Evolutionary conservation across 495 filamentous ascomycete genomes (phyloP).

Genomic region (Neurospora sp.): DNA sequence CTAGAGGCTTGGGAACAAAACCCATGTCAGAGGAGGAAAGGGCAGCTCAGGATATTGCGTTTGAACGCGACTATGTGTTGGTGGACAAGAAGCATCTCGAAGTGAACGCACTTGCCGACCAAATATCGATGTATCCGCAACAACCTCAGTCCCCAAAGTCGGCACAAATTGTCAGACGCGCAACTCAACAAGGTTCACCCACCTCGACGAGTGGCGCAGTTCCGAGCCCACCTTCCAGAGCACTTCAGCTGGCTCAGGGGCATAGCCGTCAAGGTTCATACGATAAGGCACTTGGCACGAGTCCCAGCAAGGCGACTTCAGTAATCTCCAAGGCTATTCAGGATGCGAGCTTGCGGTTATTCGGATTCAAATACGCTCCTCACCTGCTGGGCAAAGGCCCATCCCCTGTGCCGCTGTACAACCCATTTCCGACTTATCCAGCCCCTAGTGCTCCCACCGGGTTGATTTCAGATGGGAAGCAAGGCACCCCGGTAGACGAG

Average conservation of each 20-base stretch:
- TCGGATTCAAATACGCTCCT: constrained; percentile 63
- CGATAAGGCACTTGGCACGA: constrained; percentile 66
- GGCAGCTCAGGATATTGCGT: constrained; percentile 77
- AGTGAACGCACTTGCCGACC: constrained; percentile 94
- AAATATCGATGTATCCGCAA: constrained; percentile 67
- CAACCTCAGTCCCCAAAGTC: constrained; percentile 37
- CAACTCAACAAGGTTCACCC: constrained; percentile 57
- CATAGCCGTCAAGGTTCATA: constrained; percentile 60
- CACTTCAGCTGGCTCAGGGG: constrained; percentile 58
- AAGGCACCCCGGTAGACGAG: constrained; percentile 57
- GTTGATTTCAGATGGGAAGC: constrained; percentile 58
- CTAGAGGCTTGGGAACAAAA: constrained; percentile 20
- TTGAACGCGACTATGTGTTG: constrained; percentile 88
- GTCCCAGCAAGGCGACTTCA: constrained; percentile 71
- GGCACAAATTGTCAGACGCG: constrained; percentile 36
- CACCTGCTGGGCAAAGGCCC: constrained; percentile 54
- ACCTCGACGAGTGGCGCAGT: constrained; percentile 48
- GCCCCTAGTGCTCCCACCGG: constrained; percentile 43
- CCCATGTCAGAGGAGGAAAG: constrained; percentile 52
- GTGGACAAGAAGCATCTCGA: constrained; percentile 92
- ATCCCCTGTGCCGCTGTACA: constrained; percentile 71
- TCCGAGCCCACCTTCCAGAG: constrained; percentile 45
- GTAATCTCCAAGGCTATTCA: constrained; percentile 91
- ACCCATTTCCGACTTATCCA: constrained; percentile 76
- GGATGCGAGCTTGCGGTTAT: constrained; percentile 78